Percentiles rank a stretch among this genome's conserved stretches.
phyloP scores from a whole-genome alignment of 148 eudicot species.

The Silene uniflora region DNA sequence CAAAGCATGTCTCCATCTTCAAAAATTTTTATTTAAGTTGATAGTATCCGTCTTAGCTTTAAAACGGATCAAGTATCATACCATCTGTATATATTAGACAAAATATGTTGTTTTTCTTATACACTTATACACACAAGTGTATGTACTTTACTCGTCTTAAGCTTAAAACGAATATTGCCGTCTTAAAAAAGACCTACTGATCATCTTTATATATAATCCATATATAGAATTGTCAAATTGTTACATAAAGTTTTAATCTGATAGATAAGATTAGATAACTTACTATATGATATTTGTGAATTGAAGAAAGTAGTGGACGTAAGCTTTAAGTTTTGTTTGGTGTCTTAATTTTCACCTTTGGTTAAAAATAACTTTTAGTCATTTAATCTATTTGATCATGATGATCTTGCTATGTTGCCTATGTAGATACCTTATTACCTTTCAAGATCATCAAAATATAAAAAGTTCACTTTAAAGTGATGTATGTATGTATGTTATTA shows the following conservation, averaged over 20 bases:
- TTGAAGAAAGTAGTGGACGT: conserved; percentile 9
- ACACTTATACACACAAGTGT: no score
- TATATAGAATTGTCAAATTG: no score
- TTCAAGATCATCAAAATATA: not conserved
- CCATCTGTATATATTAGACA: no score
- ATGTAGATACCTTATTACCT: not conserved
- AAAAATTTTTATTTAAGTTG: no score
- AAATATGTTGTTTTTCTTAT: no score
- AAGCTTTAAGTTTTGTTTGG: conserved; percentile 25
- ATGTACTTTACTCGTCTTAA: no score
- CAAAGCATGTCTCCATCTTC: conserved; percentile 23
- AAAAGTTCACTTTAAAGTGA: not conserved
- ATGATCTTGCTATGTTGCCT: not conserved
- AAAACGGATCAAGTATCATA: no score
- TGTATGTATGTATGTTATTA: not conserved
- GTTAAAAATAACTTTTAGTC: conserved; percentile 12
- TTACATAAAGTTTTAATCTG: conserved; percentile 13
- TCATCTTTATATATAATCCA: no score
- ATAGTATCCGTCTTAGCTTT: no score
- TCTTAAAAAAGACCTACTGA: no score
- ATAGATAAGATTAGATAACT: conserved; percentile 15
- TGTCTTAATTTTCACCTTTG: conserved; percentile 24
- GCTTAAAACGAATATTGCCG: no score
- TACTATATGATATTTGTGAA: conserved; percentile 3
- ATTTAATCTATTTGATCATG: conserved; percentile 20